Base-by-base conservation (phyloP, 176 grass and related monocot species). In the maize (Zea mays) region DNA sequence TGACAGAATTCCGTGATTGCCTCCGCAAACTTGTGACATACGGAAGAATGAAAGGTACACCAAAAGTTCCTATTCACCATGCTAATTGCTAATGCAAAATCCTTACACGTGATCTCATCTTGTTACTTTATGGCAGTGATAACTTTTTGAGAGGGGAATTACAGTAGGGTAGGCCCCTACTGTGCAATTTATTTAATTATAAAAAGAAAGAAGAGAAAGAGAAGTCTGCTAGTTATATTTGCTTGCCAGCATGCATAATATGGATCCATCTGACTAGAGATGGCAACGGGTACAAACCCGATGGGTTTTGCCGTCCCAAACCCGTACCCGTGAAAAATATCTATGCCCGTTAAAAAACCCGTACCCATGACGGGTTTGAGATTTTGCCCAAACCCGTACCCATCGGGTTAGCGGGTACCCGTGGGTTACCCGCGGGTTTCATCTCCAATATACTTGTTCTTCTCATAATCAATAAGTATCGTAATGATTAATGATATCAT, bases 21-120 rank as follows among this genome's bases (percentile, higher is more conserved):
- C 81, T 99, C 50, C 83, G 81, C 35, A 99, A 93, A 59, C 72
- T 99, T 78, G 90, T 93, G 49, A 83, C 69, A 17, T 81, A 49
- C 17, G 96, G 85, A 65, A 85, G 80, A 90, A 92, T 88, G 62
- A 99, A 99, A 99, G 96, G 96, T 99, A 87, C 72, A 73, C 21
- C 27, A 69, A 36, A 67, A 12, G 47, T 88, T 63, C 43, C 46
- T 15, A 69, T 34, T 51, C 60, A 57, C 68, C 71, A 54, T 86
- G 43, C 50, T 59, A 51, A 52, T 37, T 86, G 17, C 50, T 59
- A 51, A 43, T 35, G n/a, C 8, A 72, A 62, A 77, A 77, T 78
- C 20, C 47, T 56, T 65, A 15, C 16, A 58, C 49, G 1, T 34
- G 48, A 19, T 11, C 35, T 55, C 19, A 55, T 67, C 47, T 3